Percentiles rank a stretch among this genome's conserved stretches.
Conservation (phyloP, 257 asterid species). For the Solanum rostratum region DNA sequence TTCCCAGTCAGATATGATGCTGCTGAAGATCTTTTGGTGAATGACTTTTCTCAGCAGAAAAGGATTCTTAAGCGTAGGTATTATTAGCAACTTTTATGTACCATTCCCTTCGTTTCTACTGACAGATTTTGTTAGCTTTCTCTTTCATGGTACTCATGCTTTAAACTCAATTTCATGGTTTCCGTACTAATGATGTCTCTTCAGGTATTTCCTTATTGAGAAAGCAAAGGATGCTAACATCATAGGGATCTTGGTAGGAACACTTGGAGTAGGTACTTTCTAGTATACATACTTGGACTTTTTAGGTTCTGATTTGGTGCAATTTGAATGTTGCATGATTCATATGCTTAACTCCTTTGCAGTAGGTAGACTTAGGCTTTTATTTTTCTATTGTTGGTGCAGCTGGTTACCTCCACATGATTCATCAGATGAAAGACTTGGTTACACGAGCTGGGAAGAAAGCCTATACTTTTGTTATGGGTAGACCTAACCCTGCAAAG, state of each 20-base stretch:
- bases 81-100: neutral
- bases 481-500: slow-evolving; percentile 92
- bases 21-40: slow-evolving; percentile 35
- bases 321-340: neutral
- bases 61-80: slow-evolving; percentile 84
- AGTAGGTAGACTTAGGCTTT: neutral
- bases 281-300: neutral
- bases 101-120: neutral
- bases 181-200: neutral
- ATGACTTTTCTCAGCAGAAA: slow-evolving; percentile 58
- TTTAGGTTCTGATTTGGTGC: neutral
- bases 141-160: neutral
- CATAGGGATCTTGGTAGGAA: slow-evolving; percentile 93
- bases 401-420: slow-evolving; percentile 93
- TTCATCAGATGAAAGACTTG: slow-evolving; percentile 76
- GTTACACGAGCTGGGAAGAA: slow-evolving; percentile 79
- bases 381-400: slow-evolving; percentile 12
- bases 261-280: slow-evolving; percentile 83
- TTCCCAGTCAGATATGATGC: slow-evolving; percentile 90
- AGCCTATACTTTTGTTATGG: slow-evolving; percentile 89
- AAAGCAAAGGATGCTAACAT: slow-evolving; percentile 96
- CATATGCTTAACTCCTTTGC: neutral
- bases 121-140: neutral
- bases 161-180: neutral
- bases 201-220: slow-evolving; percentile 89